These are phyloP conservation scores for Lipomyces spencermartinsiae DNA, from an alignment of 805 yeast species.

Conservation along the genomic window DNA sequence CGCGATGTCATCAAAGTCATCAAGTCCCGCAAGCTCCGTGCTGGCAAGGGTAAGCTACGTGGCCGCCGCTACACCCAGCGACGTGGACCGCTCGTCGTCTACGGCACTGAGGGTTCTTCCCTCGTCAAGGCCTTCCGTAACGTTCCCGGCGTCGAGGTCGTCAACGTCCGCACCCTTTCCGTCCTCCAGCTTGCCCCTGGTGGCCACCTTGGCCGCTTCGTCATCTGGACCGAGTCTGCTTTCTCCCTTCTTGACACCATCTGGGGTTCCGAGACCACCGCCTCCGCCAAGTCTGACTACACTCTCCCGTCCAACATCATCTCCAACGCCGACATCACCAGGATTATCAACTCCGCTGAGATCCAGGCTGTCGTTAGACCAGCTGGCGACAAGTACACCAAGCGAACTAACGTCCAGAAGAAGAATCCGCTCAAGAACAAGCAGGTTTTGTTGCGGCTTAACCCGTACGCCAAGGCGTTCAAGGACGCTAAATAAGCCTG, in stretches of 20 bases:
- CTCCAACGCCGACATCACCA: constrained; percentile 93
- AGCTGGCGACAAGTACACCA: constrained; percentile 91
- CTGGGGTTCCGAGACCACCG: constrained; percentile 92
- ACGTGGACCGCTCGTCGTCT: constrained; percentile 99
- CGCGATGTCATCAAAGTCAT: constrained; percentile 96
- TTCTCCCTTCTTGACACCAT: constrained; percentile 94
- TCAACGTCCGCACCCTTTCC: constrained; percentile 89
- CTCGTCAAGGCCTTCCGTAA: constrained; percentile 98
- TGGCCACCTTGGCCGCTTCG: constrained; percentile 99
- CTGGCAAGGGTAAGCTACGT: constrained; percentile 99
- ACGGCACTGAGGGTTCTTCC: constrained; percentile 93
- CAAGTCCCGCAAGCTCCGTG: constrained; percentile 98
- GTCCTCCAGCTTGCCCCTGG: constrained; percentile 99
- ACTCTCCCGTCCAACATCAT: constrained; percentile 92
- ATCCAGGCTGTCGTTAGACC: constrained; percentile 96
- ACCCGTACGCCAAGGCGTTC: constrained; percentile 99
- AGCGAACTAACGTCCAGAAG: constrained; percentile 95
- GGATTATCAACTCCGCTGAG: constrained; percentile 98
- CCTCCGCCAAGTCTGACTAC: constrained; percentile 87
- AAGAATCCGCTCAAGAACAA: constrained; percentile 99
- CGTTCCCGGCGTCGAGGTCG: constrained; percentile 99
- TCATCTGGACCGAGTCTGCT: constrained; percentile 99
- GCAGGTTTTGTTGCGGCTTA: constrained; percentile 95
- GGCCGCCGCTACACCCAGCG: constrained; percentile 99
- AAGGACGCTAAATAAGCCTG: constrained; percentile 37